Percentiles rank a stretch among this genome's conserved stretches.
phyloP scores from a whole-genome alignment of 129 eudicot species.

The Lonicera japonica region DNA sequence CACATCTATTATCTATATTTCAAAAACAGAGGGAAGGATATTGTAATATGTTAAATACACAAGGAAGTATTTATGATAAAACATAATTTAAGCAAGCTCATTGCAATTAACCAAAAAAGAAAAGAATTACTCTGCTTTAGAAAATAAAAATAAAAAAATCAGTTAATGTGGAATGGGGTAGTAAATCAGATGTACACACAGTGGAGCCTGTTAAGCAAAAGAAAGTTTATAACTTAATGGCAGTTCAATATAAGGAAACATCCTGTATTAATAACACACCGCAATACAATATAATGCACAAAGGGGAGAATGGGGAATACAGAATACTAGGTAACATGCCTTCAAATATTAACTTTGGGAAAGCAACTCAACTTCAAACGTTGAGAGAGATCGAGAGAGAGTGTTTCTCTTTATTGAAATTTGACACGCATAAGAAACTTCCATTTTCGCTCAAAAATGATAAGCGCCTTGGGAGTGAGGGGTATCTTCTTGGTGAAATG shows the following conservation, averaged over 20 bases:
- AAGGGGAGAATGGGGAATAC: background rate
- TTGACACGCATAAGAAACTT: background rate
- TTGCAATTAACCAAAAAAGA: too few relatives aligned
- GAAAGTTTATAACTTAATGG: too few relatives aligned
- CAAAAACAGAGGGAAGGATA: too few relatives aligned
- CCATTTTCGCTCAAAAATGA: background rate
- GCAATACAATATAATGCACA: background rate
- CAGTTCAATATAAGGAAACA: background rate
- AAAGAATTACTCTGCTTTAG: too few relatives aligned
- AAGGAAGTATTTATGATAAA: too few relatives aligned
- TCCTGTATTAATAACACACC: background rate
- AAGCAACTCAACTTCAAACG: conserved; percentile 13
- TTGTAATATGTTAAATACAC: too few relatives aligned
- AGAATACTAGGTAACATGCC: background rate
- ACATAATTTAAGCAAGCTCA: too few relatives aligned
- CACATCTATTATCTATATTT: too few relatives aligned
- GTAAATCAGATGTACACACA: too few relatives aligned
- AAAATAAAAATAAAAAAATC: too few relatives aligned
- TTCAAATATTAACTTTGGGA: background rate
- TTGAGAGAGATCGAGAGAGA: conserved; percentile 10
- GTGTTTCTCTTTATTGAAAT: background rate
- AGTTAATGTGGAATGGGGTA: too few relatives aligned
- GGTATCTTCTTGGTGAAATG: background rate
- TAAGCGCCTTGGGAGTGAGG: background rate
- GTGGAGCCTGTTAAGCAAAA: too few relatives aligned